Conservation (phyloP, 441 rosid species). For the Pelargonium citronellum region DNA sequence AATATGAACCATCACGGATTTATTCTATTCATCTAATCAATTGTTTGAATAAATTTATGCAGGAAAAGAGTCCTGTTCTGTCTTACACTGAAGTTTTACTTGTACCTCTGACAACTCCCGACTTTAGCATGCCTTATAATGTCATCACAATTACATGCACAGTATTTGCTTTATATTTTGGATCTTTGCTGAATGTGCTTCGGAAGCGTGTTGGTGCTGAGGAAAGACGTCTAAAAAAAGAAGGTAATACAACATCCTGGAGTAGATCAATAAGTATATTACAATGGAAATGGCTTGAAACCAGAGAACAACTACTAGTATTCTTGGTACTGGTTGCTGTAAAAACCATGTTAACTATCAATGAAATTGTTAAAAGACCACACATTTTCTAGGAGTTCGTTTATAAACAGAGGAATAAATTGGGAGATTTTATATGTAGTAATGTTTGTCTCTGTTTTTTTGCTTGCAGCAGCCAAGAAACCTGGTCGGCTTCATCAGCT, state of each 20-base stretch:
- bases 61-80: slow-evolving; percentile 57
- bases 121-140: slow-evolving; percentile 98
- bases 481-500: slow-evolving; percentile 35
- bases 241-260: slow-evolving; percentile 41
- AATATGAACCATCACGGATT: slow-evolving; percentile 12
- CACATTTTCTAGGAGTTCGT: not conserved
- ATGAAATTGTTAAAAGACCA: too few relatives aligned
- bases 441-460: not conserved
- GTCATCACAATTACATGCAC: slow-evolving; percentile 95
- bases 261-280: not conserved
- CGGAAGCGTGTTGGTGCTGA: slow-evolving; percentile 69
- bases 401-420: too few relatives aligned
- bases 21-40: not conserved
- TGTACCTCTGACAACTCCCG: slow-evolving; percentile 91
- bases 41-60: slow-evolving; percentile 31
- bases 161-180: slow-evolving; percentile 85
- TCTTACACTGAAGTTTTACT: slow-evolving; percentile 86
- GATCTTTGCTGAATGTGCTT: slow-evolving; percentile 80
- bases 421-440: not conserved
- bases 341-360: too few relatives aligned
- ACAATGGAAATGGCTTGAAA: not conserved
- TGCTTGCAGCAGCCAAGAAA: slow-evolving; percentile 40
- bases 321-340: too few relatives aligned
- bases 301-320: too few relatives aligned
- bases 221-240: slow-evolving; percentile 62